phyloP scores from a whole-genome alignment of 1,139 yeast species.

The Suhomyces guaymorum region DNA sequence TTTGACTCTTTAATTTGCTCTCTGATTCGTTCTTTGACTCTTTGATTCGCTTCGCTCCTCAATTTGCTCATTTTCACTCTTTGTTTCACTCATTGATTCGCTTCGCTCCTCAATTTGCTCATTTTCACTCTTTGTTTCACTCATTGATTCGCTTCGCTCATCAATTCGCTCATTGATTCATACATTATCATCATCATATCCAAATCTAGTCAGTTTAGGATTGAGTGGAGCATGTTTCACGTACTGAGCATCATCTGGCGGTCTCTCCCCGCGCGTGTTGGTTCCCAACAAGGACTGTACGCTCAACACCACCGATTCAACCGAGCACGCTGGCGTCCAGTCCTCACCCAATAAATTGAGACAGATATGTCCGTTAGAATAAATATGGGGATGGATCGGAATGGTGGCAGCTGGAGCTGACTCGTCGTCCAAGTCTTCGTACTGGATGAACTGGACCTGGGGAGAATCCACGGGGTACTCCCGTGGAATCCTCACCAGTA shows the following conservation, averaged over 20 bases:
- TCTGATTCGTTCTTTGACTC: too few species aligned
- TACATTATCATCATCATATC: slow-evolving; percentile 55
- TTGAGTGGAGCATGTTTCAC: slow-evolving; percentile 54
- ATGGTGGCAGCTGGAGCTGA: slow-evolving; percentile 22
- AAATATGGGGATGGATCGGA: slow-evolving; percentile 73
- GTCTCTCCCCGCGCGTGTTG: slow-evolving; percentile 47
- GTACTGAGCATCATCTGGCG: slow-evolving; percentile 56
- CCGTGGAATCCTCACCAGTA: slow-evolving; percentile 40
- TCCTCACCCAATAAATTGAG: slow-evolving; percentile 61
- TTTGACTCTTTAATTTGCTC: too few species aligned
- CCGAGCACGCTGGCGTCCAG: slow-evolving; percentile 73
- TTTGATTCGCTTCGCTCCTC: too few species aligned
- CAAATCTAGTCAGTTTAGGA: slow-evolving; percentile 53
- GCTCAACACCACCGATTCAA: slow-evolving; percentile 55
- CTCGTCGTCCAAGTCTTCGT: slow-evolving; percentile 18
- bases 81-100: too few species aligned
- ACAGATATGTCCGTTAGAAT: slow-evolving; percentile 75
- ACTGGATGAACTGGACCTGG: slow-evolving; percentile 51
- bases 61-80: too few species aligned
- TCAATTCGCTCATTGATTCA: too few species aligned
- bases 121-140: too few species aligned
- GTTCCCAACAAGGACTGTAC: slow-evolving; percentile 65
- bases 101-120: too few species aligned
- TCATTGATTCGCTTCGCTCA: too few species aligned
- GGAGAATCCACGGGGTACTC: slow-evolving; percentile 70